Percentiles rank a stretch among this genome's conserved stretches.
phyloP scores from a whole-genome alignment of 805 yeast genomes.

The Saccharomyces mikatae region DNA sequence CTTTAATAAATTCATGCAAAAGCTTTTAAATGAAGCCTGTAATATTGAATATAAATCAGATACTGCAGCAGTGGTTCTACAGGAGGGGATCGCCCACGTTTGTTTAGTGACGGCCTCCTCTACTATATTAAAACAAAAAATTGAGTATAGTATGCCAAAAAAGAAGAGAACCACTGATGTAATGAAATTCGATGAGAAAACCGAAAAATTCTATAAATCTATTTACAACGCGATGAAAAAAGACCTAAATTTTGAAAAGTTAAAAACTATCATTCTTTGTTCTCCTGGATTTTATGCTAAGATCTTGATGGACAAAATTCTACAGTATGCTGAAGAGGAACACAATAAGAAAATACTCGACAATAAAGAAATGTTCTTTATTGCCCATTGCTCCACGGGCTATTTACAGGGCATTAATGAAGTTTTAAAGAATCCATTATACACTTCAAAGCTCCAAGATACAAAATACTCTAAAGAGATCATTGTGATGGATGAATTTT shows the following conservation, averaged over 20 bases:
- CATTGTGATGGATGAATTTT: constrained; percentile 63
- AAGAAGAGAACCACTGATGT: constrained; percentile 82
- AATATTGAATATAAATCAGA: constrained; percentile 77
- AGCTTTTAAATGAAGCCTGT: constrained; percentile 61
- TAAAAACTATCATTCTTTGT: constrained; percentile 75
- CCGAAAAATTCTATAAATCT: constrained; percentile 57
- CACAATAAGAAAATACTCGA: constrained; percentile 50
- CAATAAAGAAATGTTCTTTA: constrained; percentile 59
- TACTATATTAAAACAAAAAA: constrained; percentile 71
- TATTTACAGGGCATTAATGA: constrained; percentile 88
- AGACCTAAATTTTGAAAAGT: constrained; percentile 57
- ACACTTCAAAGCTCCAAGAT: constrained; percentile 57
- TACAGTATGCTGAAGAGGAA: constrained; percentile 47
- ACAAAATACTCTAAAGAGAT: constrained; percentile 81
- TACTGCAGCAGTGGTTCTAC: constrained; percentile 85
- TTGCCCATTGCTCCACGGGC: constrained; percentile 86
- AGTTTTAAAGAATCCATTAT: constrained; percentile 62
- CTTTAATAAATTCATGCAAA: constrained; percentile 70
- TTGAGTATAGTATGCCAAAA: constrained; percentile 78
- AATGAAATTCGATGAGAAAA: constrained; percentile 68
- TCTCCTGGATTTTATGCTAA: constrained; percentile 84
- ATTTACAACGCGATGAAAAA: constrained; percentile 57
- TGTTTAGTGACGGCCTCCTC: constrained; percentile 84
- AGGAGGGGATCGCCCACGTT: constrained; percentile 91
- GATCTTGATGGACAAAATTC: constrained; percentile 51